Conservation (phyloP, 2,329 filamentous ascomycete species). For the Alternaria angustiovoidea region DNA sequence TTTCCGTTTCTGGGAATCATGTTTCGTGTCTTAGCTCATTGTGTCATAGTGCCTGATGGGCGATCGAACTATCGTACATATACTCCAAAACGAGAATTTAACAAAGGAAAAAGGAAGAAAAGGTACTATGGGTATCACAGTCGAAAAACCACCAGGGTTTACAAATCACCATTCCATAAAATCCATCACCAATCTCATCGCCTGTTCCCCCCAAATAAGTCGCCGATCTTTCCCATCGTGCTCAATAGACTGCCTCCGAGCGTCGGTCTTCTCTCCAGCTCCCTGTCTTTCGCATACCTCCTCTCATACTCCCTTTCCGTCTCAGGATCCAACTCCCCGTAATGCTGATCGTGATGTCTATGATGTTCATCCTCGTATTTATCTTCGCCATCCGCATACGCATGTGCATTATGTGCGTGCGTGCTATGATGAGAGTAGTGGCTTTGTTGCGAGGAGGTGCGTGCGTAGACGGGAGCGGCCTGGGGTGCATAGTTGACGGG, state of each 20-base stretch:
- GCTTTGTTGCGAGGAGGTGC: conserved; percentile 12
- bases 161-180: background rate
- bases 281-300: conserved; percentile 25
- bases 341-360: conserved; percentile 2
- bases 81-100: background rate
- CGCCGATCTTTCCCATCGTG: conserved; percentile 23
- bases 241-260: conserved; percentile 37
- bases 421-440: conserved; percentile 2
- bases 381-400: conserved; percentile 17
- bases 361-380: conserved; percentile 2
- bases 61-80: background rate
- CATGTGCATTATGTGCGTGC: conserved; percentile 16
- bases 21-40: background rate
- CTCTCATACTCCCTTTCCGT: conserved; percentile 25
- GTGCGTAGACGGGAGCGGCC: conserved; percentile 8
- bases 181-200: background rate
- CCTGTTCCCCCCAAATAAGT: conserved; percentile 17
- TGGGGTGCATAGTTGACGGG: conserved; percentile 9
- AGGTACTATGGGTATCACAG: background rate
- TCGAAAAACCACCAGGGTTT: background rate
- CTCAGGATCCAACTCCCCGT: conserved; percentile 22
- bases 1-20: too few relatives aligned
- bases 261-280: conserved; percentile 37
- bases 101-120: background rate
- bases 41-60: background rate